A percentile compares a stretch with the other conserved stretches of the same genome.
Evolutionary conservation across 2,329 filamentous ascomycete species (phyloP).

Genomic region (Alternaria tenuissima): DNA sequence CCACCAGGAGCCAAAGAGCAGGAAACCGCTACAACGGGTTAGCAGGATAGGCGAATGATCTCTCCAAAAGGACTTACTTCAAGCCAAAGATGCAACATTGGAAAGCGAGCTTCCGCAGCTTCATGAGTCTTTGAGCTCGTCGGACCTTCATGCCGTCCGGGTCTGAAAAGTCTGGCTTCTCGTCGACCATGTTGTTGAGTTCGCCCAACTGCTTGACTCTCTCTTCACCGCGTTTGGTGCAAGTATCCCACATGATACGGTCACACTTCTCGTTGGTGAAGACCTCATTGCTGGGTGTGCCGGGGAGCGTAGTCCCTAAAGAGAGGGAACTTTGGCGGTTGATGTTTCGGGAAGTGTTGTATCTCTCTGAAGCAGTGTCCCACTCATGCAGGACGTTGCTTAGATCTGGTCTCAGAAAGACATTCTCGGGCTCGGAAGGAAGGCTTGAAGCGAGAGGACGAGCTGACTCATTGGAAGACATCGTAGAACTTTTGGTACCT

Average conservation of each 20-base stretch:
- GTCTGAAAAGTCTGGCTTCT: slow-evolving; percentile 13
- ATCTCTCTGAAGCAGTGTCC: not conserved
- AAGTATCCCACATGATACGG: slow-evolving; percentile 3
- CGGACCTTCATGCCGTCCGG: slow-evolving; percentile 8
- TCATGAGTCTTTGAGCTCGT: slow-evolving; percentile 11
- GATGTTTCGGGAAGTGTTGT: not conserved
- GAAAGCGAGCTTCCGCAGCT: not conserved
- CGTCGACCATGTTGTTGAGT: slow-evolving; percentile 14
- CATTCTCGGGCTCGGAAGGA: not conserved
- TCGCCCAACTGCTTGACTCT: slow-evolving; percentile 5
- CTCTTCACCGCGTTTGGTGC: not conserved
- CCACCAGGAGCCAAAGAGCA: slow-evolving; percentile 21
- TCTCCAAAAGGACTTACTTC: not conserved
- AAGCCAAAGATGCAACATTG: not conserved
- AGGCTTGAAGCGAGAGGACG: not conserved
- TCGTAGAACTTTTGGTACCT: not conserved
- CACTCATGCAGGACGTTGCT: not conserved
- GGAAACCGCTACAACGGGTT: slow-evolving; percentile 10
- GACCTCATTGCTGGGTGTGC: not conserved
- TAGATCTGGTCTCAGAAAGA: not conserved
- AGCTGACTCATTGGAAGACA: not conserved
- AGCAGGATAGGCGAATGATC: not conserved
- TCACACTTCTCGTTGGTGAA: not conserved
- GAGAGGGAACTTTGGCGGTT: not conserved
- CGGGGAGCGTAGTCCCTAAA: not conserved